Base-by-base conservation (phyloP, 2,329 filamentous ascomycete genomes). In the Botrytis galanthina region DNA sequence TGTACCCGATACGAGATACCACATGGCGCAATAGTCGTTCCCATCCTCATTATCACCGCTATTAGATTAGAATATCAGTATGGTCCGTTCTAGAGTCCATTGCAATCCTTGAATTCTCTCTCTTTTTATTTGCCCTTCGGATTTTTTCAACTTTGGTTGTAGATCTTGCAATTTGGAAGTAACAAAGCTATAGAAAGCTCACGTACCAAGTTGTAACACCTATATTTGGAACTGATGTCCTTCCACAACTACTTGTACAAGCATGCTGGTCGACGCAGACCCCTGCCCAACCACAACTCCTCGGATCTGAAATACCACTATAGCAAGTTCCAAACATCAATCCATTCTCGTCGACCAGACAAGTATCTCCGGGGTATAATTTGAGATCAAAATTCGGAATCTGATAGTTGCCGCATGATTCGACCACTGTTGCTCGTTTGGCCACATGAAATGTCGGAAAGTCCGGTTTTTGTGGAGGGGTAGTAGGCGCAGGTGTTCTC, bases 171-270 rank as follows among this genome's bases (percentile, higher is more conserved):
- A 57, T 32, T 32, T 42, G 9, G 6, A 57, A 54, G 39, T 6
- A 9, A 42, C 22, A 42, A 18, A 29, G n/a, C 14, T 42, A 59
- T 57, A 26, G 14, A 12, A 57, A 44, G n/a, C 35, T 20, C 35
- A 72, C 70, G 22, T 67, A 72, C 70, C 70, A 72, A 46, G 35
- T 54, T 20, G 62, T 64, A 42, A 16, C 16, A 18, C 44, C 20
- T 7, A 67, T 2, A 10, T 72, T 72, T 10, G 70, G 70, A 20
- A 72, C 61, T 57, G 44, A 35, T 29, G 70, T 72, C 9, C 70
- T 72, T n/a, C 70, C 70, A 46, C 70, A 72, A 14, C 20, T n/a
- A 39, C 18, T 35, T 6, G 37, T 59, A 44, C 70, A 72, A 18
- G 37, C 46, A 57, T 37, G 7, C 0, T 7, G 1, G 44, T 72